phyloP scores from a whole-genome alignment of 805 yeast genomes.

The Helenozyma rhizophorensis region DNA sequence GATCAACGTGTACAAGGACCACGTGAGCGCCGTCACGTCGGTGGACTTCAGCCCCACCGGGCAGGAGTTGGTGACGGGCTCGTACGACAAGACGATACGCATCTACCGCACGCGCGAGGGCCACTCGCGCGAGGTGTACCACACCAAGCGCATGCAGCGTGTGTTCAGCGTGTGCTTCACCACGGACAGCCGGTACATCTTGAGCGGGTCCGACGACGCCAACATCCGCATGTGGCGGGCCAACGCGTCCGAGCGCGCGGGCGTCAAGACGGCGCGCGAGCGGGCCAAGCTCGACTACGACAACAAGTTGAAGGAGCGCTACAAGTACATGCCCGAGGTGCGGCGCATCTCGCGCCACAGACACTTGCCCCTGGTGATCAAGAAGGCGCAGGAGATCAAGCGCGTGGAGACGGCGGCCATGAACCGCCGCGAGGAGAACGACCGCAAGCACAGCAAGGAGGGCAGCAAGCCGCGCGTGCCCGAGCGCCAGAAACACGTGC shows the following conservation, averaged over 20 bases:
- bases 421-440: constrained; percentile 79
- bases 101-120: constrained; percentile 74
- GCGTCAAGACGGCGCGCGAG: constrained; percentile 74
- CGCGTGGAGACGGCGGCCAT: constrained; percentile 64
- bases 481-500: constrained; percentile 84
- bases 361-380: constrained; percentile 82
- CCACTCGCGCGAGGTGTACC: constrained; percentile 92
- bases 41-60: constrained; percentile 97
- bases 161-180: constrained; percentile 80
- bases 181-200: constrained; percentile 82
- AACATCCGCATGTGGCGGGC: constrained; percentile 93
- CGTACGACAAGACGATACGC: constrained; percentile 90
- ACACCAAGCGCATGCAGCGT: constrained; percentile 96
- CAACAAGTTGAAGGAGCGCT: constrained; percentile 85
- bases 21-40: constrained; percentile 92
- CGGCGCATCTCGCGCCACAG: constrained; percentile 86
- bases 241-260: constrained; percentile 77
- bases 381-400: constrained; percentile 87
- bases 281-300: constrained; percentile 85
- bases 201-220: constrained; percentile 94
- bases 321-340: constrained; percentile 94
- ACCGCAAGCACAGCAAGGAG: constrained; percentile 70
- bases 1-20: constrained; percentile 85
- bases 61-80: constrained; percentile 90
- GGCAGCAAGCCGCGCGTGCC: constrained; percentile 54